Conservation (phyloP, 805 yeast genomes). For the Metschnikowia koreensis region DNA sequence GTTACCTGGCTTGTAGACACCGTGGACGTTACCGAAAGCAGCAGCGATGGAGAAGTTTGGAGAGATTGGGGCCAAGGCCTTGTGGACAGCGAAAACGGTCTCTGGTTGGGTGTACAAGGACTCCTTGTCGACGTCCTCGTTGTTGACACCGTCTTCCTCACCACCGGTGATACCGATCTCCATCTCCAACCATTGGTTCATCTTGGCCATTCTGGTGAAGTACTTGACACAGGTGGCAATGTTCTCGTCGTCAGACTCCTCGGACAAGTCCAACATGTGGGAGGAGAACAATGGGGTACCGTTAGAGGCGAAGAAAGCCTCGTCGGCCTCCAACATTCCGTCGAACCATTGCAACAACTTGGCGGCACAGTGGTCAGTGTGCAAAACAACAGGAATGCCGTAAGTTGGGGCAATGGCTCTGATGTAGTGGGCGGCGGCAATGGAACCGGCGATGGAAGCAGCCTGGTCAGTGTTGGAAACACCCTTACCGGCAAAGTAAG, state of each 20-base stretch:
- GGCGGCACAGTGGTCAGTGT: conserved; percentile 99
- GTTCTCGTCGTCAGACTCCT: conserved; percentile 95
- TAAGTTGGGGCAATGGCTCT: conserved; percentile 94
- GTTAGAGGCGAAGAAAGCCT: conserved; percentile 78
- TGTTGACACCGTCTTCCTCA: conserved; percentile 99
- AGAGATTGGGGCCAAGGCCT: conserved; percentile 85
- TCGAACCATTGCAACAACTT: conserved; percentile 98
- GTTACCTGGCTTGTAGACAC: conserved; percentile 99
- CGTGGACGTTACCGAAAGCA: conserved; percentile 99
- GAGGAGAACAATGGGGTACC: conserved; percentile 98
- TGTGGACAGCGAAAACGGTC: conserved; percentile 87
- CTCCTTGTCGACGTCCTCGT: conserved; percentile 86
- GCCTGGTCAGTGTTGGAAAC: conserved; percentile 87
- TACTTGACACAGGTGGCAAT: conserved; percentile 90
- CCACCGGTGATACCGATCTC: conserved; percentile 99
- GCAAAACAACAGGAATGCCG: conserved; percentile 95
- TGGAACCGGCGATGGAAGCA: conserved; percentile 91
- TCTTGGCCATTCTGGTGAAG: conserved; percentile 89
- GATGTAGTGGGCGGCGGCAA: conserved; percentile 98
- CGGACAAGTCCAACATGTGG: conserved; percentile 97
- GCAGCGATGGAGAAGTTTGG: conserved; percentile 99
- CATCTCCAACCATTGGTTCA: conserved; percentile 99
- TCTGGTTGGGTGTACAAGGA: conserved; percentile 91
- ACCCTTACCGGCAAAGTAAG: conserved; percentile 99
- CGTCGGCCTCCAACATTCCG: conserved; percentile 96